Evolutionary conservation across 2,329 filamentous ascomycete genomes (phyloP), one percentile per base, ranked within the genome.

Genomic region (Apiospora aurea): DNA sequence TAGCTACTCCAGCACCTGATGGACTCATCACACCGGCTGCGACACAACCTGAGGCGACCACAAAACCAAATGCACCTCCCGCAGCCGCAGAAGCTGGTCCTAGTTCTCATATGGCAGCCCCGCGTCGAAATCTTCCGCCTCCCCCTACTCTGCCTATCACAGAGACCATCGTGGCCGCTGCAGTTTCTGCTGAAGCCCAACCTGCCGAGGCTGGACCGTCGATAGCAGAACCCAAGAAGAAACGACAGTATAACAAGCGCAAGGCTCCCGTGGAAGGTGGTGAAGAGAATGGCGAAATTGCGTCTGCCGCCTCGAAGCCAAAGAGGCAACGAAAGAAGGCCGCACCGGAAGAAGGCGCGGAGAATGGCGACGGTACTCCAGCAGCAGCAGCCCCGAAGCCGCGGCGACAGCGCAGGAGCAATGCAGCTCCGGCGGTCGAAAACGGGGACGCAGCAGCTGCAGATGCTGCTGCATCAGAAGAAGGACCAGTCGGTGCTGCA

Each of bases 321-420:
- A 80, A 75, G 70, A 76, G 78, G n/a, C 73, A 74, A 67, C 75
- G 77, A 57, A 82, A 79, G 71, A 77, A 75, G 46, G 74, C 71
- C 38, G 53, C 70, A 11, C 26, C 16, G 3, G 68, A 26, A 69
- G 68, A 24, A 57, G 68, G 47, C 43, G 68, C 68, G 13, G 68
- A 53, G 67, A 47, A 64, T 41, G 57, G 7, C 0, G 57, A 64
- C 14, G 57, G 29, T 34, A n/a, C 57, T 34, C 46, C 43, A 13
- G 67, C 18, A 13, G 67, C 18, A 13, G 75, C 77, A 6, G 81
- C 79, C n/a, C 26, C 26, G 26, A 81, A 81, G 73, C 81, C 77
- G 71, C 79, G 75, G 70, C 77, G 78, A n/a, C 72, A 74, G 69
- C 75, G 77, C 64, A 81, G 79, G 71, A 67, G 38, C n/a, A 76